These are phyloP conservation scores for Melampsora americana DNA, from an alignment of 1,284 basidiomycete genomes.

Conservation along the genomic window DNA sequence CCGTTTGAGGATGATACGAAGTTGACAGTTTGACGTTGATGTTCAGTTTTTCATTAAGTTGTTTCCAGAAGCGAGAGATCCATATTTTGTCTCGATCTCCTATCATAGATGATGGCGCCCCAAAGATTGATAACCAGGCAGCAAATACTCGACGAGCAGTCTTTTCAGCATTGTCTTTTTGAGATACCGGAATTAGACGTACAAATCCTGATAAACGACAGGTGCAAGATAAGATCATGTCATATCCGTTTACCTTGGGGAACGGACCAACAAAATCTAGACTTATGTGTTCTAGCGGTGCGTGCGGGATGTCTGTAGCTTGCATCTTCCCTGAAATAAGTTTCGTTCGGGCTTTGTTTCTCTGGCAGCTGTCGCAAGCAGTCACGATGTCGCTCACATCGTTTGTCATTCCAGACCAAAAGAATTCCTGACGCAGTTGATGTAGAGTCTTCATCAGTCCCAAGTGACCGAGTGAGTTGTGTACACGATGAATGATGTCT, in stretches of 20 bases:
- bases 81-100: slow-evolving; percentile 50
- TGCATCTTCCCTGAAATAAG: slow-evolving; percentile 21
- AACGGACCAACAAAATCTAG: slow-evolving; percentile 21
- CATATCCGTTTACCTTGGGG: no score
- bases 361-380: slow-evolving; percentile 44
- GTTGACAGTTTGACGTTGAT: background rate
- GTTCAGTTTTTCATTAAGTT: slow-evolving; percentile 27
- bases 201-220: no score
- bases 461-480: slow-evolving; percentile 55
- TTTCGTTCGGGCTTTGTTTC: slow-evolving; percentile 40
- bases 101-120: no score
- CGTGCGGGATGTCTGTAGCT: slow-evolving; percentile 14
- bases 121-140: slow-evolving; percentile 48
- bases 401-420: slow-evolving; percentile 57
- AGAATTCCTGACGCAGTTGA: no score
- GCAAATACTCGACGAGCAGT: slow-evolving; percentile 41
- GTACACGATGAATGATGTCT: slow-evolving; percentile 50
- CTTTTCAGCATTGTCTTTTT: background rate
- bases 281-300: slow-evolving; percentile 38
- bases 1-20: no score
- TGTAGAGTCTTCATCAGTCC: slow-evolving; percentile 56
- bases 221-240: no score
- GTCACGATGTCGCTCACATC: background rate
- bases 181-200: background rate
- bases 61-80: slow-evolving; percentile 49